A percentile compares a stretch with the other conserved stretches of the same genome.
These are phyloP conservation scores for Mortierella sp. DNA, from an alignment of 371 early-diverging fungal species.

Conservation along the genomic window DNA sequence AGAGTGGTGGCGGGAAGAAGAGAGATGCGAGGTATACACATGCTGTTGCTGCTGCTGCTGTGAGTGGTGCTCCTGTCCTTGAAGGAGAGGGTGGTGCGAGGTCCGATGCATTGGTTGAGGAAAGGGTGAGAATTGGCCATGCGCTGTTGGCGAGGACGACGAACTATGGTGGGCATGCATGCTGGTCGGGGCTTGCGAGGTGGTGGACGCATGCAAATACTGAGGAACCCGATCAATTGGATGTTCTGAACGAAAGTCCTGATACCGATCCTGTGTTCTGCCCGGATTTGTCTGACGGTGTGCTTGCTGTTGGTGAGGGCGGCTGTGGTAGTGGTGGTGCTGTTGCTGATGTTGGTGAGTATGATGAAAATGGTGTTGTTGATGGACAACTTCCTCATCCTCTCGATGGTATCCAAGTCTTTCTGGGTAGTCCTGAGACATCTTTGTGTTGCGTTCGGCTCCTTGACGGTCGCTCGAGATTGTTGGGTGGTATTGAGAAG, in stretches of 20 bases:
- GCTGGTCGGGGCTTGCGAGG: not conserved
- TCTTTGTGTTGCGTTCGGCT: not conserved
- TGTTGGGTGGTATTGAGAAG: not conserved
- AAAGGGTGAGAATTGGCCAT: not conserved
- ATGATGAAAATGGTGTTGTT: not conserved
- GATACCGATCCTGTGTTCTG: not conserved
- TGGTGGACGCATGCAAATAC: not conserved
- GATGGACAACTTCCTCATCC: not conserved
- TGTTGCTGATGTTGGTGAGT: not conserved
- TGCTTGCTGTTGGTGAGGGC: not conserved
- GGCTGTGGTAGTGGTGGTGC: not conserved
- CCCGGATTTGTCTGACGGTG: not conserved
- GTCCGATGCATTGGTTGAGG: not conserved
- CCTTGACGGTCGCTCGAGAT: not conserved
- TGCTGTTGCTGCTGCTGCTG: too few relatives aligned
- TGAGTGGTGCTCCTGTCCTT: not conserved
- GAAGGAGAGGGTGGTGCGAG: not conserved
- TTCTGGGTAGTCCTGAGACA: not conserved
- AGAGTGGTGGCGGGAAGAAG: not conserved
- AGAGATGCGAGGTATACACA: not conserved
- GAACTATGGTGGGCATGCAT: not conserved
- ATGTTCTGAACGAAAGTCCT: not conserved
- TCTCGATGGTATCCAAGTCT: not conserved
- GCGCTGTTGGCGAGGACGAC: not conserved
- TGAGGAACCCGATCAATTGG: not conserved